A percentile compares a stretch with the other conserved stretches of the same genome.
phyloP scores from a whole-genome alignment of 371 early-diverging fungal species.

The Rhizomucor miehei region DNA sequence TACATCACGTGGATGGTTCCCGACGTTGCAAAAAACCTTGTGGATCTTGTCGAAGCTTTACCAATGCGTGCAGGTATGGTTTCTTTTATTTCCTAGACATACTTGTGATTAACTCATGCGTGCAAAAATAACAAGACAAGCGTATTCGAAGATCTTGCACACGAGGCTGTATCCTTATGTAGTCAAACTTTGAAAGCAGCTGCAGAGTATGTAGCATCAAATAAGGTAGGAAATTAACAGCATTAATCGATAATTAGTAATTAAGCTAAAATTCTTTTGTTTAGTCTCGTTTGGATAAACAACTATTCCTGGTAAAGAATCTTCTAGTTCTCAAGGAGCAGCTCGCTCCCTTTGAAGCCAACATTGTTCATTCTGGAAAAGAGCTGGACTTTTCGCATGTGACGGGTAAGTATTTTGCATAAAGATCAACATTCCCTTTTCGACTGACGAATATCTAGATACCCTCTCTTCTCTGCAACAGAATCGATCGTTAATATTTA shows the following conservation, averaged over 20 bases:
- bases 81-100: background rate
- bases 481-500: slow-evolving; percentile 33
- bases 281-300: slow-evolving; percentile 64
- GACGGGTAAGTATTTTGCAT: slow-evolving; percentile 30
- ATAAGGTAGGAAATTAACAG: slow-evolving; percentile 21
- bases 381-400: slow-evolving; percentile 67
- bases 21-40: slow-evolving; percentile 76
- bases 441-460: slow-evolving; percentile 13
- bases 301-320: slow-evolving; percentile 81
- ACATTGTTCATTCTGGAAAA: slow-evolving; percentile 68
- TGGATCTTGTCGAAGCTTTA: slow-evolving; percentile 81
- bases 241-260: background rate
- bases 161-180: slow-evolving; percentile 78
- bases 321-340: slow-evolving; percentile 78
- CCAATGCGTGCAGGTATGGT: slow-evolving; percentile 63
- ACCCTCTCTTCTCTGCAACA: slow-evolving; percentile 44
- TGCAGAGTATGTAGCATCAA: slow-evolving; percentile 35
- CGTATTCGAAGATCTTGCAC: slow-evolving; percentile 81
- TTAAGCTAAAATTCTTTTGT: slow-evolving; percentile 2
- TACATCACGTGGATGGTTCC: slow-evolving; percentile 72
- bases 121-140: slow-evolving; percentile 32
- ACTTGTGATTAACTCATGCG: background rate
- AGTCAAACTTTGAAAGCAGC: slow-evolving; percentile 55
- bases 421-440: background rate
- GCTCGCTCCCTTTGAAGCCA: slow-evolving; percentile 72